Conservation (phyloP, 192 early-diverging fungal species). For the Backusella morwellensis region DNA sequence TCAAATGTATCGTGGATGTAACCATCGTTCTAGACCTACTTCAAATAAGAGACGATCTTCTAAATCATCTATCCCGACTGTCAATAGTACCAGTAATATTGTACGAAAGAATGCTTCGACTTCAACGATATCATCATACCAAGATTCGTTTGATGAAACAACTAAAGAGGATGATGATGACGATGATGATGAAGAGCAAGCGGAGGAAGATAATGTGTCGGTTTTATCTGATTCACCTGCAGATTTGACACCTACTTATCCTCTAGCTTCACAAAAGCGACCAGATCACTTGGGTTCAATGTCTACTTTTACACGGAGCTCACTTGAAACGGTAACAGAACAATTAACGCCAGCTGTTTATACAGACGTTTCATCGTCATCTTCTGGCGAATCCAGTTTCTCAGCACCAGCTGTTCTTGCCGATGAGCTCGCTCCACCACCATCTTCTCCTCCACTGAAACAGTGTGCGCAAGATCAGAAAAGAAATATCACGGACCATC, state of each 20-base stretch:
- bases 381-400: conserved; percentile 1
- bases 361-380: background rate
- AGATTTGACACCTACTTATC: background rate
- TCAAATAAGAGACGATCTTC: background rate
- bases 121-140: background rate
- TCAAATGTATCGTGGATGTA: conserved; percentile 7
- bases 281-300: background rate
- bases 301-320: conserved; percentile 15
- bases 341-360: background rate
- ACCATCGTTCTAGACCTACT: background rate
- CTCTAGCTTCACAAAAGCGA: background rate
- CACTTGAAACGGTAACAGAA: conserved; percentile 17
- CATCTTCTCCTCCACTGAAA: background rate
- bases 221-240: background rate
- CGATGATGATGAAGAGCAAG: background rate
- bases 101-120: background rate
- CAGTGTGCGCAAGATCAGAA: background rate
- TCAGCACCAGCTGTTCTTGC: conserved; percentile 2
- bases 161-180: background rate
- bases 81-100: background rate
- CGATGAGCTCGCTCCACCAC: background rate
- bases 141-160: background rate
- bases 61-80: background rate
- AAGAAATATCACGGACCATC: background rate
- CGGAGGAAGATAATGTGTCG: background rate